Base-by-base conservation (phyloP, 352 stramenopile species). In the Globisporangium okanoganense region DNA sequence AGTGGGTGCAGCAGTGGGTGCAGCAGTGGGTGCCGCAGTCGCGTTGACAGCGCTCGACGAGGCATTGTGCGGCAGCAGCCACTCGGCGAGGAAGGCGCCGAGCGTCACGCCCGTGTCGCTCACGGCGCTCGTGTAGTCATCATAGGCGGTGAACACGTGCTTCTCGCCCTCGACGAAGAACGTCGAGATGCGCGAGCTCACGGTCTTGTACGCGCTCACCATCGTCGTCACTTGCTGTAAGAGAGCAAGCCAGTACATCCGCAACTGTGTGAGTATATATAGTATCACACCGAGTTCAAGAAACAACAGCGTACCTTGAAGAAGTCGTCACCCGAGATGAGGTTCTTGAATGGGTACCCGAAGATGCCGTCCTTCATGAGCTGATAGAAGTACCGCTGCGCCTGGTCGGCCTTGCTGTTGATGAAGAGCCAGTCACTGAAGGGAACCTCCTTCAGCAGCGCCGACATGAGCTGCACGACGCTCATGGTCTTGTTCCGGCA, bases 341-440 rank as follows among this genome's bases (percentile, higher is more conserved):
- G 68, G 54, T 87, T 67, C 20, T 62, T 62, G 65, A 90, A 90
- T 47, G 80, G 78, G 70, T 75, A 88, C n/a, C 65, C 69, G 18
- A 76, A 29, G 31, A 90, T 73, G 24, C 78, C 78, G 47, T 86
- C 61, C 9, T 78, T 61, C 27, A 87, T 44, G 16, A 88, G 68
- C 41, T 76, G 67, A 62, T 87, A 90, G 65, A 82, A 90, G 29
- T 75, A 72, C 13, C 78, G 72, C 61, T 90, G 80, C 3, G 67
- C 79, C 27, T 64, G 63, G 64, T 90, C 80, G 54, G 48, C 69
- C 53, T 80, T 87, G 64, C 75, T 88, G 61, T 85, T 52, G 56
- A 87, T 73, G 56, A 83, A 87, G 14, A 90, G 54, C 80, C 80
- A 90, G 47, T 85, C 66, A 36, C 61, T 64, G 33, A 61, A 68